Base-by-base conservation (phyloP, 331 rosid species). In the Pyracantha coccinea region DNA sequence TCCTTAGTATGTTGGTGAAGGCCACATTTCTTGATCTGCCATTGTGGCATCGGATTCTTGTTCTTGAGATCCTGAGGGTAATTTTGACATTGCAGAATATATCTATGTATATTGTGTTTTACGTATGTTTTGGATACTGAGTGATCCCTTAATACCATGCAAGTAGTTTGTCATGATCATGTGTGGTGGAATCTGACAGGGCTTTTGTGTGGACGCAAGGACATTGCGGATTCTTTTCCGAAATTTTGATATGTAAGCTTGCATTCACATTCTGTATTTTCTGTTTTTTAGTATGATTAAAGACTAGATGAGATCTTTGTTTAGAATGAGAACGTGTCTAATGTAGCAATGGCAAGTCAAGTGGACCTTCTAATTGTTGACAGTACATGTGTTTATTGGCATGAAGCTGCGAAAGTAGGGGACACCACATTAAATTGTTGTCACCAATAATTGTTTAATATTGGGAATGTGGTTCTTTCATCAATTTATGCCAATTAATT, bases 21-120 rank as follows among this genome's bases (percentile, higher is more conserved):
- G 91, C 80, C 71, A 91, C 96, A 65, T 91, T 90, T 87, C 97
- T 93, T 77, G 97, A 93, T 80, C 84, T 93, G 82, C 98, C 98
- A 59, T 82, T 93, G 80, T 93, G 98, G 98, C 98, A 93, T 81
- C 96, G 96, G 77, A 94, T 94, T 86, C 98, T 94, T 82, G 97
- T 94, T 85, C 98, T 94, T 64, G 98, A 94, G 88, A 89, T 91
- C 81, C 81, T 94, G 84, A 88, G 97, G 98, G 98, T 93, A 93
- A 90, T 63, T 66, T 82, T 41, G 33, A 61, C 68, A 29, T 52
- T 77, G 74, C 71, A 53, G 28, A 68, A 29, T 61, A 68, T 32
- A 23, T 8, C 20, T 62, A 52, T 53, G 33, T 27, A 32, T 65
- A 64, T 68, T 10, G 50, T 53, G 58, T 74, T 77, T 41, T 45